Base-by-base conservation (phyloP, 495 filamentous ascomycete genomes). In the Oidiodendron maius region DNA sequence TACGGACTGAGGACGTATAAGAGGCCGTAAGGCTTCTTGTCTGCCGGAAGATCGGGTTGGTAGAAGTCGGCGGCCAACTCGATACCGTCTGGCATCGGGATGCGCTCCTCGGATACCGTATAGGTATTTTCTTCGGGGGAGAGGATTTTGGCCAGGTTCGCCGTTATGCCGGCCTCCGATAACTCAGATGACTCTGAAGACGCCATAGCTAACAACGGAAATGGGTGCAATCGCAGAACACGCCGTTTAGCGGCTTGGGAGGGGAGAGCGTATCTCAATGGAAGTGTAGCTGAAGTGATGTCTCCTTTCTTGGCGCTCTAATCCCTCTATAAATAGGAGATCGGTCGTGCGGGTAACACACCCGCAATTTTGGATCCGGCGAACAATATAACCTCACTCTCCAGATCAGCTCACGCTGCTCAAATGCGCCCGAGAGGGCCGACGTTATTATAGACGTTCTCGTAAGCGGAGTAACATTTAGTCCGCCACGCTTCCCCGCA, bases 11-110 rank as follows among this genome's bases (percentile, higher is more conserved):
- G 62, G 28, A 60, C 43, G 35, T 59, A 41, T n/a, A 63, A 48
- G 3, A 56, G 40, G 8, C 60, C 62, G 10, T 39, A 28, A 1
- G 62, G 51, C 6, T 48, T 32, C 4, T 34, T 48, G 6, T 53
- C 22, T 16, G 49, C 41, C 28, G 28, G 28, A 32, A 32, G 28
- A 32, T 32, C n/a, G 30, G 62, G 62, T n/a, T 35, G 42, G 45
- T 63, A 65, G n/a, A 63, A 48, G 39, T 63, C 61, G 38, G 58
- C 62, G 13, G 49, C 62, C n/a, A 63, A 35, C 38, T 61, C 51
- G 20, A 60, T 24, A 0, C 58, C 61, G 35, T 63, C 61, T 12
- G 38, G 46, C 50, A 65, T 51, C 17, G 62, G 62, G 28, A 65
- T 60, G 24, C 48, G 41, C 32, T 59, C 24, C 21, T 43, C 40